A percentile compares a stretch with the other conserved stretches of the same genome.
These are phyloP conservation scores for Phaeosphaeriaceae sp. DNA, from an alignment of 2,329 filamentous ascomycete genomes.

Conservation along the genomic window DNA sequence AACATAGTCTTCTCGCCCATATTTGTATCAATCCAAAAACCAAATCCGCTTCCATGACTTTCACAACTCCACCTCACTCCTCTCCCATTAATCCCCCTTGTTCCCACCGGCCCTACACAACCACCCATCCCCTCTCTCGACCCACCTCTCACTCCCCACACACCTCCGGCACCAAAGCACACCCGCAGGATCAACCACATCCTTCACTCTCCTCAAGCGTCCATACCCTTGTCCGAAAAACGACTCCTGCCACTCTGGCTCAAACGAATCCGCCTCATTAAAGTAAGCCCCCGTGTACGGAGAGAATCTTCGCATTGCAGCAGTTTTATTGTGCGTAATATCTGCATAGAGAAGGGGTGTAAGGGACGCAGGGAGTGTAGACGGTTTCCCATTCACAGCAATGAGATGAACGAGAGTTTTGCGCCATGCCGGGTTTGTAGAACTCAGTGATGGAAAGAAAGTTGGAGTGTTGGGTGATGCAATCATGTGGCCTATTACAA, in stretches of 20 bases:
- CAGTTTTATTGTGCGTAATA: slow-evolving; percentile 24
- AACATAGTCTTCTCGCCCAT: no score
- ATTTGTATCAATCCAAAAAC: no score
- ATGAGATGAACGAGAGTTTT: slow-evolving; percentile 29
- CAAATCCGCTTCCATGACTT: no score
- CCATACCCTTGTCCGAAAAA: slow-evolving; percentile 32
- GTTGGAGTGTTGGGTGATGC: slow-evolving; percentile 14
- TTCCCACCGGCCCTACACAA: background rate
- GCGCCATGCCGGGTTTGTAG: slow-evolving; percentile 35
- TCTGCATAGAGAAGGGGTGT: slow-evolving; percentile 24
- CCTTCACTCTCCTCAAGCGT: slow-evolving; percentile 24
- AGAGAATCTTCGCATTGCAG: slow-evolving; percentile 19
- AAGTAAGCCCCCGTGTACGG: slow-evolving; percentile 37
- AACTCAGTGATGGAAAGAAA: slow-evolving; percentile 22
- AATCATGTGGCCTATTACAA: slow-evolving; percentile 32
- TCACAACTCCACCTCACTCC: background rate
- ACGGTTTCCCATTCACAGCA: slow-evolving; percentile 18
- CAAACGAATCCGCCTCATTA: slow-evolving; percentile 35
- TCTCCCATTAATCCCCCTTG: no score
- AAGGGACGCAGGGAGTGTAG: slow-evolving; percentile 7
- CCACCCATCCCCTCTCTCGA: background rate
- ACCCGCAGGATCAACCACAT: slow-evolving; percentile 26
- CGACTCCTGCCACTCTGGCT: slow-evolving; percentile 32
- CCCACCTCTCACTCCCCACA: slow-evolving; percentile 35
- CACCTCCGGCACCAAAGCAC: slow-evolving; percentile 33